These are phyloP conservation scores for Septoria linicola DNA, from an alignment of 2,329 filamentous ascomycete genomes.

Conservation along the genomic window DNA sequence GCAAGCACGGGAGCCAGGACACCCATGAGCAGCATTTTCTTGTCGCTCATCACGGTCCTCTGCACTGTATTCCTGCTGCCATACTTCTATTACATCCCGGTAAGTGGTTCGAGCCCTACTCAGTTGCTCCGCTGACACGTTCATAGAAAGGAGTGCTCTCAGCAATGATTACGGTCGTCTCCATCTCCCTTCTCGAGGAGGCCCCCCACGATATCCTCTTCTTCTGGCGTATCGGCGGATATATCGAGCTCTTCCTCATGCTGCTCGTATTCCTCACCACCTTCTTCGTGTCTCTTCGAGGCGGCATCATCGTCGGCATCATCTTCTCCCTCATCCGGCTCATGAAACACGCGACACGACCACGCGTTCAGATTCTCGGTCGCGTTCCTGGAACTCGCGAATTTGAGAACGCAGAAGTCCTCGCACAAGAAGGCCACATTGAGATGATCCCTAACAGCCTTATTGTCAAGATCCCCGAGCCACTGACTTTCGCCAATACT, in stretches of 20 bases:
- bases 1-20: slow-evolving; percentile 86
- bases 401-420: slow-evolving; percentile 78
- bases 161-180: slow-evolving; percentile 92
- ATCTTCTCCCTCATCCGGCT: slow-evolving; percentile 86
- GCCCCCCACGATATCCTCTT: slow-evolving; percentile 88
- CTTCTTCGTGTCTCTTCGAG: slow-evolving; percentile 89
- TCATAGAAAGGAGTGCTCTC: slow-evolving; percentile 84
- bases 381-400: slow-evolving; percentile 74
- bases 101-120: slow-evolving; percentile 58
- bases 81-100: slow-evolving; percentile 93
- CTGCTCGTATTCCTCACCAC: slow-evolving; percentile 84
- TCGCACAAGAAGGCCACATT: slow-evolving; percentile 45
- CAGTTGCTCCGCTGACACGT: slow-evolving; percentile 2
- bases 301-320: slow-evolving; percentile 92
- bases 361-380: slow-evolving; percentile 93
- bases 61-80: slow-evolving; percentile 80
- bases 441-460: slow-evolving; percentile 90
- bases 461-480: slow-evolving; percentile 97
- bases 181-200: slow-evolving; percentile 92
- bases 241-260: slow-evolving; percentile 85
- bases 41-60: slow-evolving; percentile 78
- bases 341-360: slow-evolving; percentile 84
- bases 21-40: slow-evolving; percentile 86
- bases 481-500: slow-evolving; percentile 94
- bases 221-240: slow-evolving; percentile 81